Evolutionary conservation across 2,329 filamentous ascomycete genomes (phyloP).

Genomic region (Elsinoe fawcettii): DNA sequence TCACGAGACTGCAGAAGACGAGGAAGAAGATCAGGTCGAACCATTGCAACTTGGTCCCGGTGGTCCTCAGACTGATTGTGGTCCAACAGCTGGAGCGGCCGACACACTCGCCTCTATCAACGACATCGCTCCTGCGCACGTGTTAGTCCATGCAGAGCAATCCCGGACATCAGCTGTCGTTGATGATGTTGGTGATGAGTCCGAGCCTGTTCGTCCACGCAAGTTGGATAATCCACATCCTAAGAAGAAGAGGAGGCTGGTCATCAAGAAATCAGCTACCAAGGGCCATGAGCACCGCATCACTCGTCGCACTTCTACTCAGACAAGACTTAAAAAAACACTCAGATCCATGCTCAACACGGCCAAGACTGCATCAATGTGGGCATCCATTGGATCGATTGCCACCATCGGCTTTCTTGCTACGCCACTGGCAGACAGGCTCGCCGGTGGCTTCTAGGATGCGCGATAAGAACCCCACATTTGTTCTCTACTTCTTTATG

Average conservation of each 20-base stretch:
- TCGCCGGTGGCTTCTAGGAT: background rate
- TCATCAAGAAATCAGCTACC: background rate
- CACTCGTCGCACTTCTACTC: background rate
- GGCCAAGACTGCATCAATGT: background rate
- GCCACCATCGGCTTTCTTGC: constrained; percentile 13
- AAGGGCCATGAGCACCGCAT: background rate
- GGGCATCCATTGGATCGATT: constrained; percentile 1
- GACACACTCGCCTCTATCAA: background rate
- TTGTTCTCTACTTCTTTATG: background rate
- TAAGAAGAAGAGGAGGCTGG: constrained; percentile 7
- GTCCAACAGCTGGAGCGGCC: background rate
- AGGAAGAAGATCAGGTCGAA: background rate
- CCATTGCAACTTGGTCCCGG: no score
- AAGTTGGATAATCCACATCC: background rate
- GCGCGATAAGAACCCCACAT: background rate
- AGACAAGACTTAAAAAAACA: background rate
- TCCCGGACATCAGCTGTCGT: background rate
- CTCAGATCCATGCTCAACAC: constrained; percentile 5
- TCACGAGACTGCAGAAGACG: background rate
- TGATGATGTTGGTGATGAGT: background rate
- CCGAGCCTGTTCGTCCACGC: background rate
- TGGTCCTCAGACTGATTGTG: background rate
- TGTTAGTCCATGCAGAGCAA: no score
- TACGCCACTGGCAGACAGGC: constrained; percentile 2
- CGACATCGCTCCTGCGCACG: no score